Evolutionary conservation across 2,329 filamentous ascomycete species (phyloP).

Genomic region (Aspergillus ruber): DNA sequence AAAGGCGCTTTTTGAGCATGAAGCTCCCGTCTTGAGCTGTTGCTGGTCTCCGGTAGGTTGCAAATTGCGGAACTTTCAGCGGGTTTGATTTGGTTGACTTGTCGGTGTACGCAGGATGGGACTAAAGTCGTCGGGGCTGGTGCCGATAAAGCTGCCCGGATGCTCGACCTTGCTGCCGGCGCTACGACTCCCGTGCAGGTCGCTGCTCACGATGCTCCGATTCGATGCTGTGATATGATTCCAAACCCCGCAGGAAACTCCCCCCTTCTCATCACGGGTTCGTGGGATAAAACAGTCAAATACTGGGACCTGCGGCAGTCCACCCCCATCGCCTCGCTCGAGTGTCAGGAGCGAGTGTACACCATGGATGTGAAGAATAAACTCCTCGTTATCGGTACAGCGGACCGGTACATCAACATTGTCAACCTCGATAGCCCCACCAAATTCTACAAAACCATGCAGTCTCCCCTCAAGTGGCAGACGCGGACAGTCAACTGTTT

Average conservation of each 20-base stretch:
- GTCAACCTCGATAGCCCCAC: conserved; percentile 82
- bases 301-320: conserved; percentile 52
- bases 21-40: conserved; percentile 73
- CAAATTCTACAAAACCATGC: conserved; percentile 91
- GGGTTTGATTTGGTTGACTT: conserved; percentile 4
- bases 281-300: conserved; percentile 53
- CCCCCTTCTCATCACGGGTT: conserved; percentile 82
- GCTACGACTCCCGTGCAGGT: conserved; percentile 60
- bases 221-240: conserved; percentile 72
- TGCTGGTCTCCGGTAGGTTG: conserved; percentile 77
- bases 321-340: conserved; percentile 40
- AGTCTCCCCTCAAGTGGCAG: conserved; percentile 97
- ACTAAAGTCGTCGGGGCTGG: conserved; percentile 80
- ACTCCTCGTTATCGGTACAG: conserved; percentile 83
- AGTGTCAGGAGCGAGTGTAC: conserved; percentile 58
- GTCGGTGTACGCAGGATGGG: conserved; percentile 61
- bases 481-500: conserved; percentile 94
- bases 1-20: conserved; percentile 79
- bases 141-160: conserved; percentile 82
- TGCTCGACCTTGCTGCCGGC: conserved; percentile 66
- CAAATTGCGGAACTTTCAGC: conserved; percentile 3
- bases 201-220: conserved; percentile 76
- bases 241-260: conserved; percentile 50
- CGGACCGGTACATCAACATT: conserved; percentile 93
- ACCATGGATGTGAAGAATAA: conserved; percentile 86